Percentiles rank a stretch among this genome's conserved stretches.
These are phyloP conservation scores for Ogataea henricii DNA, from an alignment of 805 yeast genomes.

Conservation along the genomic window DNA sequence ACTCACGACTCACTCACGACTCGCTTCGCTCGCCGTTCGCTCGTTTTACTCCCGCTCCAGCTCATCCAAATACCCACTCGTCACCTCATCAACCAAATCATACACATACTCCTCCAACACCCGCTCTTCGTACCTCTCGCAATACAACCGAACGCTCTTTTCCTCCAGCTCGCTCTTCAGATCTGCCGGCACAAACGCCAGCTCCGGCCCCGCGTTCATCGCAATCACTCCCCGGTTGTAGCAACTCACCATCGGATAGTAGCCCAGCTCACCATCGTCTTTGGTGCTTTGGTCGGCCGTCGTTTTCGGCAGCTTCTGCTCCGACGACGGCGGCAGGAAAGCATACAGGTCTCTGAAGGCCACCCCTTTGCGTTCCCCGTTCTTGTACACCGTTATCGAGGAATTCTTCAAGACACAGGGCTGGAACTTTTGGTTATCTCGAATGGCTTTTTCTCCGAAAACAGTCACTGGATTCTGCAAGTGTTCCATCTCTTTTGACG, in stretches of 20 bases:
- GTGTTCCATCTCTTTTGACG: conserved; percentile 72
- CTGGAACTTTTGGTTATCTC: conserved; percentile 48
- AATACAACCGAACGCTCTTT: conserved; percentile 48
- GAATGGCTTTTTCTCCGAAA: conserved; percentile 66
- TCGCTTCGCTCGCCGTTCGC: conserved; percentile 15
- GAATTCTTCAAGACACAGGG: conserved; percentile 59
- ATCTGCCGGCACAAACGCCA: conserved; percentile 47
- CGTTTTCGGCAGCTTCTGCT: conserved; percentile 40
- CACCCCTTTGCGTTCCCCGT: conserved; percentile 68
- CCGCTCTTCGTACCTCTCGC: conserved; percentile 63
- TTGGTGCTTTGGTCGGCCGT: conserved; percentile 32
- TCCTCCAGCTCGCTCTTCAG: conserved; percentile 27
- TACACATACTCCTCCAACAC: conserved; percentile 80
- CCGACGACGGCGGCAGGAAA: conserved; percentile 78
- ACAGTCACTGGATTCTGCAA: conserved; percentile 70
- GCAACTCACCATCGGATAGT: conserved; percentile 86
- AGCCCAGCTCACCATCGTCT: conserved; percentile 87
- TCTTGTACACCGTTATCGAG: conserved; percentile 67
- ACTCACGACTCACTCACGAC: not conserved
- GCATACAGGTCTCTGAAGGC: conserved; percentile 70
- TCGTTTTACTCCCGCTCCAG: conserved; percentile 15
- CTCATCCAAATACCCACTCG: conserved; percentile 54
- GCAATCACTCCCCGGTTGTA: conserved; percentile 77
- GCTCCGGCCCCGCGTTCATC: conserved; percentile 67
- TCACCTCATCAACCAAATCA: conserved; percentile 86